Conservation (phyloP, 2,329 filamentous ascomycete species). For the Penicillium sp. region DNA sequence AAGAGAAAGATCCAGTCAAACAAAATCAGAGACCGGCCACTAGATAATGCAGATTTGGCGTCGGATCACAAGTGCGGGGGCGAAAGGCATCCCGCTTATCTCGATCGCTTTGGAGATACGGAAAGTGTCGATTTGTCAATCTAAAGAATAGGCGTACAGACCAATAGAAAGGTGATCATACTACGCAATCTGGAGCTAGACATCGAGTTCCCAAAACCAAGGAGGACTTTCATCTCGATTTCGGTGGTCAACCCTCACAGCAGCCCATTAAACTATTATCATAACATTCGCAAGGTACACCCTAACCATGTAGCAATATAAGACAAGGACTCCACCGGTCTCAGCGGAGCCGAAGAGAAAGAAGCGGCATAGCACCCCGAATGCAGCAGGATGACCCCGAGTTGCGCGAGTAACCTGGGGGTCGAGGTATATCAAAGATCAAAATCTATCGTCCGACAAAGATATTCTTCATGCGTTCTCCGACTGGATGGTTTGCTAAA, state of each 20-base stretch:
- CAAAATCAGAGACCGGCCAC: background rate
- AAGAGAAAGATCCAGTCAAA: background rate
- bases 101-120: background rate
- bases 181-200: background rate
- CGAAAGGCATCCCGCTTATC: slow-evolving; percentile 17
- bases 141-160: background rate
- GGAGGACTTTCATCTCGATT: background rate
- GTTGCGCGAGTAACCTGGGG: slow-evolving; percentile 12
- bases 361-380: slow-evolving; percentile 19
- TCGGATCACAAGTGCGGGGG: slow-evolving; percentile 14
- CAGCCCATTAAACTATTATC: slow-evolving; percentile 36
- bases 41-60: background rate
- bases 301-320: slow-evolving; percentile 34
- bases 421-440: slow-evolving; percentile 31
- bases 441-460: slow-evolving; percentile 32
- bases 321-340: slow-evolving; percentile 30
- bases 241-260: slow-evolving; percentile 7
- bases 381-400: slow-evolving; percentile 21
- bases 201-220: background rate
- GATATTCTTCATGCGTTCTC: slow-evolving; percentile 41
- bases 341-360: slow-evolving; percentile 25
- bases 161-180: background rate
- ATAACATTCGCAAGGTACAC: slow-evolving; percentile 21
- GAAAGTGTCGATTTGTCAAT: background rate
- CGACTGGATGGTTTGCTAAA: slow-evolving; percentile 44